A percentile compares a stretch with the other conserved stretches of the same genome.
phyloP scores from a whole-genome alignment of 2,329 filamentous ascomycete species.

The Colletotrichum sp. region DNA sequence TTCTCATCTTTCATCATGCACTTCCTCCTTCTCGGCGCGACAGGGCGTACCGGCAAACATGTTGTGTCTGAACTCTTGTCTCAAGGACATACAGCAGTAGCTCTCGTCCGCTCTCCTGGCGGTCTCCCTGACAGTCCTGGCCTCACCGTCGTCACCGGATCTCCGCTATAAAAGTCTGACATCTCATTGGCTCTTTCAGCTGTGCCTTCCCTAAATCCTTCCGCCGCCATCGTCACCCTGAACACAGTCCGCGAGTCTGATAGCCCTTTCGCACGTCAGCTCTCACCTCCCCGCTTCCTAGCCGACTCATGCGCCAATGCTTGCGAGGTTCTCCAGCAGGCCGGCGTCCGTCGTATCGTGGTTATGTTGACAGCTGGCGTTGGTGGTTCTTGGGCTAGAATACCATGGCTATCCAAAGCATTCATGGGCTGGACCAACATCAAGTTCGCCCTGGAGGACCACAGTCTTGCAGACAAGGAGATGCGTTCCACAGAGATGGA shows the following conservation, averaged over 20 bases:
- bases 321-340: slow-evolving; percentile 35
- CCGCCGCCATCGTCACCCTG: slow-evolving; percentile 41
- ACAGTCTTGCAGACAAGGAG: slow-evolving; percentile 39
- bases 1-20: slow-evolving; percentile 32
- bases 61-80: slow-evolving; percentile 43
- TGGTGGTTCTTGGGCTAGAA: slow-evolving; percentile 39
- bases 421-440: slow-evolving; percentile 44
- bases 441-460: slow-evolving; percentile 43
- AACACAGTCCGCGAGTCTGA: slow-evolving; percentile 45
- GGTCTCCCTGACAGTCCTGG: neutral
- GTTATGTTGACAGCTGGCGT: slow-evolving; percentile 45
- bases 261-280: slow-evolving; percentile 41
- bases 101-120: slow-evolving; percentile 39
- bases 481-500: slow-evolving; percentile 37
- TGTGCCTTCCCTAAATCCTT: slow-evolving; percentile 25
- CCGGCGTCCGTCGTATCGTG: slow-evolving; percentile 36
- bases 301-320: slow-evolving; percentile 40
- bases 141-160: neutral
- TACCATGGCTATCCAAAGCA: slow-evolving; percentile 37
- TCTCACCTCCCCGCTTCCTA: slow-evolving; percentile 42
- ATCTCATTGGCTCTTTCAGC: neutral
- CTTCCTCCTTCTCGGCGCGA: slow-evolving; percentile 48
- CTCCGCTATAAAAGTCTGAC: neutral
- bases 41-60: slow-evolving; percentile 46
- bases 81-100: slow-evolving; percentile 41